Evolutionary conservation across 2,329 filamentous ascomycete genomes (phyloP).

Genomic region (Neonectria sp.): DNA sequence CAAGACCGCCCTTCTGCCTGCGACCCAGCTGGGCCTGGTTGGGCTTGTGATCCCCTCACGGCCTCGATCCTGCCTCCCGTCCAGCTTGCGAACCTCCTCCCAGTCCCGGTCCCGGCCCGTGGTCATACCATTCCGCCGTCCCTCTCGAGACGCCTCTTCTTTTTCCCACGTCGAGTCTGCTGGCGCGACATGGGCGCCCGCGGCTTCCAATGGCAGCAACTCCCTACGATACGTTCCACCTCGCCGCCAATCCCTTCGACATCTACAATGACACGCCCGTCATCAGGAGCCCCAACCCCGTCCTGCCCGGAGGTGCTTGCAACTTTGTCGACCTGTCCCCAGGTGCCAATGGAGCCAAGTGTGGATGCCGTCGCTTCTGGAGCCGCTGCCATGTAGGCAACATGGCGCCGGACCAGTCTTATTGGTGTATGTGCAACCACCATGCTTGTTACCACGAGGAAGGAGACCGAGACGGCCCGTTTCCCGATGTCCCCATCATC

Average conservation of each 20-base stretch:
- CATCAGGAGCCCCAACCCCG: constrained; percentile 45
- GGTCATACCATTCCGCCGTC: constrained; percentile 3
- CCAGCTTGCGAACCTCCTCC: constrained; percentile 25
- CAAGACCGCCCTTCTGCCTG: constrained; percentile 49
- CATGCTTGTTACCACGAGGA: constrained; percentile 75
- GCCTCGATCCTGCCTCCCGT: constrained; percentile 32
- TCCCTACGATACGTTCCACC: constrained; percentile 62
- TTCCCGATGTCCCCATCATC: constrained; percentile 45
- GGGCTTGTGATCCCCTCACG: constrained; percentile 46
- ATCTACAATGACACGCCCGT: constrained; percentile 66
- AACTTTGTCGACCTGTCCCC: constrained; percentile 70
- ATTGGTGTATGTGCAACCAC: constrained; percentile 75
- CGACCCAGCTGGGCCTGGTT: constrained; percentile 55
- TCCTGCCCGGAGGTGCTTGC: constrained; percentile 68
- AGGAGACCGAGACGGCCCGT: constrained; percentile 45
- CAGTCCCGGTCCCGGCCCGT: neutral
- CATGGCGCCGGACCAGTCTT: constrained; percentile 58
- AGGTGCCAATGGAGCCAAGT: constrained; percentile 67
- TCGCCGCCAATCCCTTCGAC: constrained; percentile 66
- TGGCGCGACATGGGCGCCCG: constrained; percentile 49
- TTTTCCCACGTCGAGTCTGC: constrained; percentile 17
- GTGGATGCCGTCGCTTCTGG: constrained; percentile 75
- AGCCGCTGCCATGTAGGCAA: constrained; percentile 57
- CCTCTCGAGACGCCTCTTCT: constrained; percentile 18
- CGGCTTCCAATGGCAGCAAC: constrained; percentile 66